Evolutionary conservation across 208 protist species (phyloP), one percentile per base, ranked within the genome.

Genomic region (Naegleria fowleri): DNA sequence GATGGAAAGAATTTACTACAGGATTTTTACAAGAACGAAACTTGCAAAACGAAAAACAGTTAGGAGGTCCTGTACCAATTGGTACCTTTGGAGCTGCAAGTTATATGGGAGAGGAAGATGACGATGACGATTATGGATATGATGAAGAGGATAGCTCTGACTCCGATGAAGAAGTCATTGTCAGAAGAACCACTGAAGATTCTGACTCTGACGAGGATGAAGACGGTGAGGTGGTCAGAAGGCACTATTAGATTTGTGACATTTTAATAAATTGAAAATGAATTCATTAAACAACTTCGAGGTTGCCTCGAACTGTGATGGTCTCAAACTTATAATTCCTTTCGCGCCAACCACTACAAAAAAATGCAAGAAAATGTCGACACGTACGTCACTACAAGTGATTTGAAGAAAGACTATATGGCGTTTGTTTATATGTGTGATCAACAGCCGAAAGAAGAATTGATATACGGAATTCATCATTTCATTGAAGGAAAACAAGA

Each of bases 381-480:
- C 22, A 67, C 22, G 25, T 79, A 79, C 36, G 16, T 36, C 19
- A 79, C 67, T 6, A 79, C 67, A 36, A 79, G 67, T 36, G 67
- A 79, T 36, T 79, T 79, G 67, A 79, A 79, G 9, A 79, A 79
- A n/a, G 67, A 79, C 36, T 79, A 79, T 36, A 79, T 88, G 85
- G 43, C 85, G 0, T 88, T 33, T 0, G 55, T 19, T 38, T 15
- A 36, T 5, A 29, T 88, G 16, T 88, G 39, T 7, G 85, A 88
- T 88, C 33, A 43, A 22, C 33, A 19, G 13, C 85, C 85, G 13
- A 51, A 38, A 38, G 29, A 58, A 5, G 85, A 88, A 36, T 13
- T 88, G 25, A 88, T 88, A 38, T 51, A 88, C 22, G 43, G 43
- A 19, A 88, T 88, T 88, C 85, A 88, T 58, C 33, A 88, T 25